Evolutionary conservation across 2,329 filamentous ascomycete species (phyloP).

Genomic region (Nemania serpens): DNA sequence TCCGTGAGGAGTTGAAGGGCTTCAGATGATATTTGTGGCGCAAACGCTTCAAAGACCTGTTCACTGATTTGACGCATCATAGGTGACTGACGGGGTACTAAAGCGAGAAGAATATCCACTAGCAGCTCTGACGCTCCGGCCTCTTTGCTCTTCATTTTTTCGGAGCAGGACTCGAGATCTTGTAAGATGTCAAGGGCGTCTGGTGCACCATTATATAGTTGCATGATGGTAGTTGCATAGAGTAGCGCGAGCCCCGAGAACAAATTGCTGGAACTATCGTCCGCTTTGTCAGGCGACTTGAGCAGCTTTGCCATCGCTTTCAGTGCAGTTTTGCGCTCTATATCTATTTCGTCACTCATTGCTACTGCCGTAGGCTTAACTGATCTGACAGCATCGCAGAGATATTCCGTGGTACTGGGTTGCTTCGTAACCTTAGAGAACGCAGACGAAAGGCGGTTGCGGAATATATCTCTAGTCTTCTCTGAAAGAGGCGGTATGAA

Average conservation of each 20-base stretch:
- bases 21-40: slow-evolving; percentile 71
- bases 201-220: slow-evolving; percentile 86
- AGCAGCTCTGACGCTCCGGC: slow-evolving; percentile 70
- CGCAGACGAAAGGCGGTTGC: slow-evolving; percentile 61
- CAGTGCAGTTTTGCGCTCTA: slow-evolving; percentile 57
- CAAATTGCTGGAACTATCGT: slow-evolving; percentile 52
- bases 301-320: slow-evolving; percentile 58
- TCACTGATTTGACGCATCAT: slow-evolving; percentile 85
- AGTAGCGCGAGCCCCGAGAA: slow-evolving; percentile 71
- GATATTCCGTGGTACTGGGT: slow-evolving; percentile 55
- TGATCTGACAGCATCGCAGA: slow-evolving; percentile 59
- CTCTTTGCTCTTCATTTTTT: slow-evolving; percentile 64
- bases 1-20: slow-evolving; percentile 70
- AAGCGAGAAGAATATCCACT: slow-evolving; percentile 87
- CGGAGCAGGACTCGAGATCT: slow-evolving; percentile 78
- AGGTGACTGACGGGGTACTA: slow-evolving; percentile 82
- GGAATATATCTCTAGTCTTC: slow-evolving; percentile 59
- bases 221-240: slow-evolving; percentile 81
- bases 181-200: slow-evolving; percentile 83
- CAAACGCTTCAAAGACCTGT: slow-evolving; percentile 85
- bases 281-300: slow-evolving; percentile 45
- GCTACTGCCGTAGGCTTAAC: slow-evolving; percentile 57
- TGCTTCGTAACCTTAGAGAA: slow-evolving; percentile 62
- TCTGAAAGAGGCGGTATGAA: slow-evolving; percentile 54
- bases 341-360: slow-evolving; percentile 60